These are phyloP conservation scores for Drosera spatulata DNA, from an alignment of 179 eudicot genomes.

Conservation along the genomic window DNA sequence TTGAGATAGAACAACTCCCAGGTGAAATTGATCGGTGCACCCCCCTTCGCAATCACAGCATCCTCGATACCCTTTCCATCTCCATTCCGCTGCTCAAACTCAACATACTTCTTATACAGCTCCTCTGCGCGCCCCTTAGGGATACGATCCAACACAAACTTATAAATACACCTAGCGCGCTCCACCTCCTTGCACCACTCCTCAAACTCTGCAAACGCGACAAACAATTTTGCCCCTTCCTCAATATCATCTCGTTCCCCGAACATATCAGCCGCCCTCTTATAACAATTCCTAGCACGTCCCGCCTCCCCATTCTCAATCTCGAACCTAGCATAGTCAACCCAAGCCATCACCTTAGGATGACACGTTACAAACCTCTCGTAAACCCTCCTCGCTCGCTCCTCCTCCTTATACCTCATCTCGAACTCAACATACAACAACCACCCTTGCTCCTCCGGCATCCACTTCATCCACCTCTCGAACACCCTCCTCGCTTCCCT, in stretches of 20 bases:
- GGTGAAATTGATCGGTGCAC: constrained; percentile 75
- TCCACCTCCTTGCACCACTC: constrained; percentile 64
- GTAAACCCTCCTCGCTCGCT: no score
- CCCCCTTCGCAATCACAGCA: constrained; percentile 68
- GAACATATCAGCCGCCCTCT: no score
- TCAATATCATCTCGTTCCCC: constrained; percentile 31
- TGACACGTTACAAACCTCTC: no score
- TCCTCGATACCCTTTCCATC: constrained; percentile 68
- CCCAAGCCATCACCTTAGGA: no score
- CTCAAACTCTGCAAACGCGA: constrained; percentile 49
- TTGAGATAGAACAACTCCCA: constrained; percentile 70
- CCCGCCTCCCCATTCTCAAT: no score
- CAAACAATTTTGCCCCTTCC: constrained; percentile 56
- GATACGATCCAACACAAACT: constrained; percentile 62
- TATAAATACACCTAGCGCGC: constrained; percentile 70
- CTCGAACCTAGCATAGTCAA: no score
- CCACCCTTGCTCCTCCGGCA: no score
- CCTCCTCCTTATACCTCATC: no score
- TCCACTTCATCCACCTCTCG: no score
- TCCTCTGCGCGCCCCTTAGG: constrained; percentile 76
- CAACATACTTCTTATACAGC: constrained; percentile 64
- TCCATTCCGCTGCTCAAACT: constrained; percentile 66
- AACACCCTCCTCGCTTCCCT: no score
- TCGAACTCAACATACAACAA: no score
- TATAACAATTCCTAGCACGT: no score